Evolutionary conservation across 805 yeast genomes (phyloP).

Genomic region (Barnettozyma wickerhamii): DNA sequence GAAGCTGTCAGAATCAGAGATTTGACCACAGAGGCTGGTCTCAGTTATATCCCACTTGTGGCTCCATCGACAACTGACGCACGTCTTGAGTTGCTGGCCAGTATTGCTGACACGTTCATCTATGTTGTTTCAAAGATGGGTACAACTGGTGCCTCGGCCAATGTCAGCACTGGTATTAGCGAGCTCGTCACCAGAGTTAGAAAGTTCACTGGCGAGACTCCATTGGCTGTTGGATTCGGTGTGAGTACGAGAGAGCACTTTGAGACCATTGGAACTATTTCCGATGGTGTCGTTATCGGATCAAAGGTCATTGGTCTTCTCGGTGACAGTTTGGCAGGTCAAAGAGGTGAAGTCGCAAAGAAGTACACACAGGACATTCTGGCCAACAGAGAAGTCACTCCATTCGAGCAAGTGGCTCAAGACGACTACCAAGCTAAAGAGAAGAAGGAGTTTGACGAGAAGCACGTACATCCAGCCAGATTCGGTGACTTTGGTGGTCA

Average conservation of each 20-base stretch:
- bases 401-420: constrained; percentile 21
- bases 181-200: constrained; percentile 73
- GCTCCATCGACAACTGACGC: constrained; percentile 97
- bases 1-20: constrained; percentile 88
- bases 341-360: constrained; percentile 58
- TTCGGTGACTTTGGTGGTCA: constrained; percentile 99
- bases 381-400: constrained; percentile 45
- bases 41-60: constrained; percentile 87
- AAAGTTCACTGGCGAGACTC: constrained; percentile 66
- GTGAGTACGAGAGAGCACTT: constrained; percentile 92
- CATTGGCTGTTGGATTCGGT: constrained; percentile 96
- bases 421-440: constrained; percentile 33
- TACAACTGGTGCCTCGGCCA: constrained; percentile 83
- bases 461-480: constrained; percentile 65
- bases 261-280: constrained; percentile 64
- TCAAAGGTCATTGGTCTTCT: constrained; percentile 72
- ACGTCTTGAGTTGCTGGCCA: constrained; percentile 70
- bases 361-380: constrained; percentile 66
- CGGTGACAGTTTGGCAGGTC: constrained; percentile 56
- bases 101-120: constrained; percentile 91
- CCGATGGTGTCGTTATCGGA: constrained; percentile 98
- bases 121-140: constrained; percentile 99
- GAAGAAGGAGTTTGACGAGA: constrained; percentile 42
- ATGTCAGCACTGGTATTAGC: constrained; percentile 58
- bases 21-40: constrained; percentile 58